Evolutionary conservation across 352 stramenopile species (phyloP).

Genomic region (Globisporangium takayamanum): DNA sequence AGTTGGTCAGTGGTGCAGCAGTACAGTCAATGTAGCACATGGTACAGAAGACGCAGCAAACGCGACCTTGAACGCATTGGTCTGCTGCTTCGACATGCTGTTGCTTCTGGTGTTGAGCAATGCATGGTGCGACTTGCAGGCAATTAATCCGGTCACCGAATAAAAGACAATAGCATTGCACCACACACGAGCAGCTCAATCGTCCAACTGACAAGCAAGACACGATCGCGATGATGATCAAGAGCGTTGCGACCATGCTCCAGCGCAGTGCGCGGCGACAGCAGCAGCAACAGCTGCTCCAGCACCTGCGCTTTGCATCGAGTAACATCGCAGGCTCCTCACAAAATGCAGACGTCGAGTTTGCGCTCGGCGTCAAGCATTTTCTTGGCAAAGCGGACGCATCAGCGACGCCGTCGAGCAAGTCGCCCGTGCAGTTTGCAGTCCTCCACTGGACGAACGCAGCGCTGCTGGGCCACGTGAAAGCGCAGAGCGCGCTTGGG

Average conservation of each 20-base stretch:
- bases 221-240: neutral
- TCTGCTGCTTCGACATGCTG: constrained; percentile 29
- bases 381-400: constrained; percentile 37
- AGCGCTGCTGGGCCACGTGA: constrained; percentile 57
- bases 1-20: neutral
- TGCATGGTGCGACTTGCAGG: neutral
- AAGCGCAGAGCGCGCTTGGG: constrained; percentile 62
- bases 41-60: neutral
- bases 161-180: neutral
- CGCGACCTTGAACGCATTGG: neutral
- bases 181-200: neutral
- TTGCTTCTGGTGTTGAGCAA: neutral
- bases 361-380: constrained; percentile 54
- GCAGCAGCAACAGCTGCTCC: neutral
- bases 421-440: constrained; percentile 38
- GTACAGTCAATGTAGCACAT: neutral
- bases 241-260: neutral
- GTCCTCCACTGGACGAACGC: constrained; percentile 77
- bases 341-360: constrained; percentile 34
- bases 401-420: constrained; percentile 14
- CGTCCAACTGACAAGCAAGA: neutral
- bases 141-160: neutral
- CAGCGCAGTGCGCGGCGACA: neutral
- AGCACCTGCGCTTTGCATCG: neutral
- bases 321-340: neutral